Conservation (phyloP, 106 monocot genomes). For the Iris macrosiphon region DNA sequence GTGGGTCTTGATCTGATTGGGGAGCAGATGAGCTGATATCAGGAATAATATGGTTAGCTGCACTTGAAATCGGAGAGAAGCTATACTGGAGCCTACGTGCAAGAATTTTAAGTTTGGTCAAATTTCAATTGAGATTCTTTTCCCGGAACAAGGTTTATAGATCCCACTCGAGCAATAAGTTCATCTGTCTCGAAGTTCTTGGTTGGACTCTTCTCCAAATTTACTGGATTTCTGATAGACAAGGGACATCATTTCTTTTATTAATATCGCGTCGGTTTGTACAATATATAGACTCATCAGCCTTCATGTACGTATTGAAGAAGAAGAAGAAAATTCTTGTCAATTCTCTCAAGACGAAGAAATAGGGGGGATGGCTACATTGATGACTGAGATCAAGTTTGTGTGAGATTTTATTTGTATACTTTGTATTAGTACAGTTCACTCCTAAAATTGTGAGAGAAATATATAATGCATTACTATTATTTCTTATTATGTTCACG, state of each 20-base stretch:
- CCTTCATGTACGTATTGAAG: not conserved
- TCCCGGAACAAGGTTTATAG: not conserved
- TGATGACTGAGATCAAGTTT: not conserved
- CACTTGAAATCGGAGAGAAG: not conserved
- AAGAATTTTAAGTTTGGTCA: not conserved
- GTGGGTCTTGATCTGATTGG: slow-evolving; percentile 70
- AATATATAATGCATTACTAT: slow-evolving; percentile 8
- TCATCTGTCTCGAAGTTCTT: not conserved
- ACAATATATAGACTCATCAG: not conserved
- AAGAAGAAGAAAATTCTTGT: not conserved
- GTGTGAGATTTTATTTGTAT: not conserved
- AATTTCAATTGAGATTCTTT: slow-evolving; percentile 5
- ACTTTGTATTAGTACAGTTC: slow-evolving; percentile 4
- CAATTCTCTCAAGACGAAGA: slow-evolving; percentile 2
- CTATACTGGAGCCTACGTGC: not conserved
- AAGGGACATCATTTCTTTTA: too few species aligned
- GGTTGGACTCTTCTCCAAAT: too few species aligned
- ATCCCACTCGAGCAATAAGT: slow-evolving; percentile 1
- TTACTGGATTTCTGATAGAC: too few species aligned
- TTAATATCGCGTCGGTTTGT: too few species aligned
- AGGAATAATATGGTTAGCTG: not conserved
- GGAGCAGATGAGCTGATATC: slow-evolving; percentile 52
- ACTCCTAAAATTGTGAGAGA: not conserved
- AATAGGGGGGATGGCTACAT: not conserved
- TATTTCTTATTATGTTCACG: slow-evolving; percentile 3